A percentile compares a stretch with the other conserved stretches of the same genome.
Conservation (phyloP, 768 basidiomycete species). For the Pilatotrama ljubarskyi region DNA sequence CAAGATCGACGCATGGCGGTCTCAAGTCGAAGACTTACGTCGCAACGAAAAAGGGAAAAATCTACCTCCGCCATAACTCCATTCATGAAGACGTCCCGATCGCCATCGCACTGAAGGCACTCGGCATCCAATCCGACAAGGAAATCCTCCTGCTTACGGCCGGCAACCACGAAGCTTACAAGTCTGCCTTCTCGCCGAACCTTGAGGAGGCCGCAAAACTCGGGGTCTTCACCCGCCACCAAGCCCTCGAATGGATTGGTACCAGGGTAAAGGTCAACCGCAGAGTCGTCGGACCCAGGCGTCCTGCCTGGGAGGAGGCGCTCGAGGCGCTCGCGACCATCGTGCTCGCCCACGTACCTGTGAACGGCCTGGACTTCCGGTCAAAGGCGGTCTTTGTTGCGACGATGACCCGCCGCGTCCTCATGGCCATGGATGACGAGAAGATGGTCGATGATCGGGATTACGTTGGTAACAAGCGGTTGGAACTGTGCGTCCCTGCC, state of each 20-base stretch:
- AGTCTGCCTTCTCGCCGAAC: constrained; percentile 82
- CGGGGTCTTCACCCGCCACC: constrained; percentile 88
- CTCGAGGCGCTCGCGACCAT: constrained; percentile 96
- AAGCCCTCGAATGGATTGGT: constrained; percentile 95
- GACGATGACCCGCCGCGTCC: constrained; percentile 93
- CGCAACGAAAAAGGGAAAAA: constrained; percentile 89
- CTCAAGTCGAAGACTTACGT: constrained; percentile 98
- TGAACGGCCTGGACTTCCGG: constrained; percentile 83
- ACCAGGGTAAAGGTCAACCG: constrained; percentile 87
- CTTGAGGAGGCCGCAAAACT: constrained; percentile 92
- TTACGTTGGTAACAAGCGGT: constrained; percentile 98
- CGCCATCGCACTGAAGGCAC: constrained; percentile 92
- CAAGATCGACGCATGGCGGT: constrained; percentile 77
- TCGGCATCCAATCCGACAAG: constrained; percentile 96
- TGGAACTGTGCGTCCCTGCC: constrained; percentile 82
- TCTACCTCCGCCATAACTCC: constrained; percentile 97
- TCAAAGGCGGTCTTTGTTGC: constrained; percentile 97
- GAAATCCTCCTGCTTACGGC: constrained; percentile 94
- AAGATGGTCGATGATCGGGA: constrained; percentile 98
- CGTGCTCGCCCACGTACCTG: constrained; percentile 94
- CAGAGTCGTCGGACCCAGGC: constrained; percentile 73
- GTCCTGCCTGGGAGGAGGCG: constrained; percentile 93
- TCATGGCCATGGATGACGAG: constrained; percentile 96
- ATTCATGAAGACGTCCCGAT: constrained; percentile 97
- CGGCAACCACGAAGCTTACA: constrained; percentile 88